Evolutionary conservation across 768 basidiomycete genomes (phyloP), one percentile per base, ranked within the genome.

Genomic region (Suillus cothurnatus): DNA sequence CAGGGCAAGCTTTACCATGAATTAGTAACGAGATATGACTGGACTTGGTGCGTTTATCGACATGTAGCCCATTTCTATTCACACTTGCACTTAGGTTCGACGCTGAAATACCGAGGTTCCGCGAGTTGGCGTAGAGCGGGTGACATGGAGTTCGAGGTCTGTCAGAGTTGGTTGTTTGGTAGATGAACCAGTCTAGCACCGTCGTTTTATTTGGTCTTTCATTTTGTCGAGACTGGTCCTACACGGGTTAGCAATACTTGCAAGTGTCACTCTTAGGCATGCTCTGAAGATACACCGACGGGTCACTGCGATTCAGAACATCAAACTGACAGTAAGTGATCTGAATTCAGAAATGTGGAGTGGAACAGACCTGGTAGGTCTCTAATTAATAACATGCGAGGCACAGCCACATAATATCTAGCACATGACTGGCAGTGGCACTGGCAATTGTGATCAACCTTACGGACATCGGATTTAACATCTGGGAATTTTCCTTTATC

Each of bases 31-130:
- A 70, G 62, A 17, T 14, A 38, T 19, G 17, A 70, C 11, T 73
- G 71, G 73, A 63, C 64, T 1, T 73, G 73, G 73, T 74, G 36
- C 23, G 73, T 65, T 3, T 32, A 39, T 58, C 15, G 14, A 23
- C 7, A 56, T 47, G 5, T 36, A 38, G 41, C 1, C 15, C 23
- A 32, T 12, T 23, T 47, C 23, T 11, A 36, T 21, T 49, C 15
- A 11, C 14, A 26, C 50, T n/a, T 12, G 2, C 21, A 1, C 14
- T 6, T 41, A 72, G 73, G 72, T 74, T 69, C 19, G 73, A 74
- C 36, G 56, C 41, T 17, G 72, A 74, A 43, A 41, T 74, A 0
- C 69, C 69, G 5, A 7, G 47, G 4, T 65, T 73, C n/a, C 34
- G 55, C 15, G 32, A 56, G 14, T 23, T 23, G 11, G n/a, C 14